A percentile compares a stretch with the other conserved stretches of the same genome.
phyloP scores from a whole-genome alignment of 2,329 filamentous ascomycete genomes.

The Coniochaeta sp. region DNA sequence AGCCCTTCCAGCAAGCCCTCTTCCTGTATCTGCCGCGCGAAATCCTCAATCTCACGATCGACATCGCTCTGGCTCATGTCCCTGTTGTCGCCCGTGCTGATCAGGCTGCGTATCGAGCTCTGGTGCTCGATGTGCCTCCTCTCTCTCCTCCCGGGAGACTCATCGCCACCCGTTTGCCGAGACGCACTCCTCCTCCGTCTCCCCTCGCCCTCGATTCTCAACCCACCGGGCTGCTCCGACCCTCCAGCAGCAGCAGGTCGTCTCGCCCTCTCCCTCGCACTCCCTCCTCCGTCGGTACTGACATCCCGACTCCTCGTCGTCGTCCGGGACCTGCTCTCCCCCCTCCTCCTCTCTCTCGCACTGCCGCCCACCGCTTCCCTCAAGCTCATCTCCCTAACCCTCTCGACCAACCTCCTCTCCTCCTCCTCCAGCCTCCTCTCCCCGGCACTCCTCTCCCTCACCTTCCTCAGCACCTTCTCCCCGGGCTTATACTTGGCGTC shows the following conservation, averaged over 20 bases:
- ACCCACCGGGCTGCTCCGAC: conserved; percentile 11
- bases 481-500: conserved; percentile 70
- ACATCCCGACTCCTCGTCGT: too few relatives aligned
- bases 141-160: conserved; percentile 22
- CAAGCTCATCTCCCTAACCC: conserved; percentile 67
- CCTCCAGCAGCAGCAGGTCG: conserved; percentile 14
- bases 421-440: conserved; percentile 53
- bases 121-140: conserved; percentile 74
- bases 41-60: conserved; percentile 83
- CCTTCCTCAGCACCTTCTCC: conserved; percentile 66
- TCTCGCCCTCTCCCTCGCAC: conserved; percentile 8
- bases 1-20: conserved; percentile 80
- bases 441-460: conserved; percentile 40
- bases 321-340: conserved; percentile 10
- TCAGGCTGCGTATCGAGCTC: conserved; percentile 75
- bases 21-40: conserved; percentile 64
- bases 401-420: conserved; percentile 62
- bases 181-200: conserved; percentile 36
- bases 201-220: conserved; percentile 13
- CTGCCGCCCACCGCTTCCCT: conserved; percentile 35
- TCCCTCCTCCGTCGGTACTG: too few relatives aligned
- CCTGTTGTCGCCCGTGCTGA: conserved; percentile 72
- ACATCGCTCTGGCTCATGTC: conserved; percentile 53
- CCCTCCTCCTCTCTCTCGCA: conserved; percentile 12
- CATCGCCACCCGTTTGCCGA: conserved; percentile 26